phyloP scores from a whole-genome alignment of 306 rosid genomes.

The Medicago arabica region DNA sequence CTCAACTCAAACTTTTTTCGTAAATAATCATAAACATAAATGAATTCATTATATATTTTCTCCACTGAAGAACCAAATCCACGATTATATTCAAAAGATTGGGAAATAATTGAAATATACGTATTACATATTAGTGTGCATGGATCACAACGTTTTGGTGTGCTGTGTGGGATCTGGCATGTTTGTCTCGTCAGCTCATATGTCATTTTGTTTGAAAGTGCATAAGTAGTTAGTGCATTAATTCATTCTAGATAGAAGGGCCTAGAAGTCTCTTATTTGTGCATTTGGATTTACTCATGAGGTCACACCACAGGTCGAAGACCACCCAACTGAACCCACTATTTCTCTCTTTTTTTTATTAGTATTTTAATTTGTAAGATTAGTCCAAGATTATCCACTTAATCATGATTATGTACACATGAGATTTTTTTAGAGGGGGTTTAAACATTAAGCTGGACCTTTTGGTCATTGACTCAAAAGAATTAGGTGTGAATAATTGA shows the following conservation, averaged over 20 bases:
- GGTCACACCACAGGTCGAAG: not conserved
- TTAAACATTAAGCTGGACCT: not conserved
- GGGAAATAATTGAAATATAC: too few relatives aligned
- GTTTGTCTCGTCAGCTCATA: not conserved
- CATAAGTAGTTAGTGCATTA: not conserved
- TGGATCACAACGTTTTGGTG: not conserved
- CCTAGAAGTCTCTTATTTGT: not conserved
- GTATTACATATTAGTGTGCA: too few relatives aligned
- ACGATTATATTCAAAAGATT: too few relatives aligned
- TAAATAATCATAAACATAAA: too few relatives aligned
- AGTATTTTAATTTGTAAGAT: not conserved
- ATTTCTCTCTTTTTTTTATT: not conserved
- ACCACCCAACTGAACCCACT: not conserved
- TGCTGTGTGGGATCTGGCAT: not conserved
- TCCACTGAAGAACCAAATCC: too few relatives aligned
- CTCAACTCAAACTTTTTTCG: too few relatives aligned
- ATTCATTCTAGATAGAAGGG: not conserved
- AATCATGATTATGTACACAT: constrained; percentile 26
- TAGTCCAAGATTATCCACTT: constrained; percentile 25
- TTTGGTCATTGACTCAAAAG: constrained; percentile 7
- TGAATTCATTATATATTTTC: too few relatives aligned
- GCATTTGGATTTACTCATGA: not conserved
- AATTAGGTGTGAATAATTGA: constrained; percentile 32
- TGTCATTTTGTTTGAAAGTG: not conserved
- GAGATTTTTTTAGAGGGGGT: not conserved